A percentile compares a stretch with the other conserved stretches of the same genome.
These are phyloP conservation scores for Musa troglodytarum DNA, from an alignment of 176 grass and related monocot species.

Conservation along the genomic window DNA sequence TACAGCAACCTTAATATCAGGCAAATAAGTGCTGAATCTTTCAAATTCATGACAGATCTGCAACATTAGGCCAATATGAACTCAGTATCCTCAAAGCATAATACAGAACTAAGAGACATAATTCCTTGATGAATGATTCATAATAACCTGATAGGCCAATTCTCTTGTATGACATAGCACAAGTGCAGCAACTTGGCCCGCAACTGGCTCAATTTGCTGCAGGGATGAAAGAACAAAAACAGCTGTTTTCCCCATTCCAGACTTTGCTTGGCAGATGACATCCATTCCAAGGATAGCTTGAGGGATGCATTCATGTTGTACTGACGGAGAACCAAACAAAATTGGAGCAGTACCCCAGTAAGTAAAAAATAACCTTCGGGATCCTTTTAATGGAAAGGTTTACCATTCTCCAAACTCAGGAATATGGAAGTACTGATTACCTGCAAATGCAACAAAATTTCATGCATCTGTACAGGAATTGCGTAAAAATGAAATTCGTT, in stretches of 20 bases:
- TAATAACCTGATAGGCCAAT: slow-evolving; percentile 77
- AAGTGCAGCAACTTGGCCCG: slow-evolving; percentile 85
- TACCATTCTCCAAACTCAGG: slow-evolving; percentile 59
- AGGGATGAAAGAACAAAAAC: slow-evolving; percentile 94
- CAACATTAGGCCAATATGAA: neutral
- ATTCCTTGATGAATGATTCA: neutral
- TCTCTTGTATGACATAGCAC: slow-evolving; percentile 90
- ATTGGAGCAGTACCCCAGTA: slow-evolving; percentile 81
- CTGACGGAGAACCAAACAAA: slow-evolving; percentile 92
- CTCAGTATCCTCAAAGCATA: neutral
- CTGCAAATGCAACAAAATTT: slow-evolving; percentile 33
- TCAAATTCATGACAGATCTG: slow-evolving; percentile 97
- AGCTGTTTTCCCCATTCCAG: slow-evolving; percentile 97
- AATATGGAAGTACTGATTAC: slow-evolving; percentile 56
- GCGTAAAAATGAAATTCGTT: neutral
- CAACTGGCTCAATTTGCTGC: slow-evolving; percentile 84
- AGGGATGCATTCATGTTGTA: slow-evolving; percentile 99
- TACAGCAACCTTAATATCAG: slow-evolving; percentile 89
- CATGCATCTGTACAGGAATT: neutral
- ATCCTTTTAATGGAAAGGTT: slow-evolving; percentile 85
- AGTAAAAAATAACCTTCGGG: slow-evolving; percentile 81
- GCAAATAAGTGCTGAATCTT: slow-evolving; percentile 89
- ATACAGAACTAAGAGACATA: neutral
- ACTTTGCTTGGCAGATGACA: slow-evolving; percentile 98
- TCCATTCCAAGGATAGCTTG: slow-evolving; percentile 99